Base-by-base conservation (phyloP, 1,139 yeast species). In the Pichia sp. region DNA sequence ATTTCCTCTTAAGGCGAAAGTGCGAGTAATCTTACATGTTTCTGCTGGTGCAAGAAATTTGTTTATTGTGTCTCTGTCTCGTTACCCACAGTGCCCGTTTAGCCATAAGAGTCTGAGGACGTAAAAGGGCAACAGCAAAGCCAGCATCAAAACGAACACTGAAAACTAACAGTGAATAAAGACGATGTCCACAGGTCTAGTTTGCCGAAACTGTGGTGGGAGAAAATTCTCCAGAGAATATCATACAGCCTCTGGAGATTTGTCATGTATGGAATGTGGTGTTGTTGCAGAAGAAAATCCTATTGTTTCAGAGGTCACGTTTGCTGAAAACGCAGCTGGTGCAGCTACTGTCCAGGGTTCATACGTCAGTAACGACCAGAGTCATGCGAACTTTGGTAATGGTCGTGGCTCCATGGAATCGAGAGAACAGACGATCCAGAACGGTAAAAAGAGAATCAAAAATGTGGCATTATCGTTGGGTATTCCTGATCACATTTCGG, bases 311-410 rank as follows among this genome's bases (percentile, higher is more conserved):
- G 99, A 95, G 68, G 95, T 95, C 56, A 89, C 95, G 24, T 93
- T 92, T 72, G 95, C 95, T 46, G 99, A 95, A 66, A 80, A 91
- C 3, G 79, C 96, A 12, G 78, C 86, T 31, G 99, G 99, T 61
- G 98, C 96, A 9, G 97, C 99, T 40, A 83, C 88, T 57, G 97
- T 93, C 2, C 96, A 91, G 62, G 99, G 99, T 65, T 83, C 95
- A 46, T 92, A 89, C 78, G 85, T 93, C 46, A 89, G 91, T 45
- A 86, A 90, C 0, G 98, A 90, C 66, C 97, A 92, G 70, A 76
- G 87, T 7, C 82, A 87, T 69, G 96, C 92, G 0, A 75, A 84
- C 4, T 81, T 79, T 61, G 88, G 87, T 52, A 85, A 81, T 46
- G 78, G 76, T 20, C 69, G 85, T 55, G 80, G 80, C 55, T 85